phyloP scores from a whole-genome alignment of 805 yeast genomes.

The Sungouiella thailandica region DNA sequence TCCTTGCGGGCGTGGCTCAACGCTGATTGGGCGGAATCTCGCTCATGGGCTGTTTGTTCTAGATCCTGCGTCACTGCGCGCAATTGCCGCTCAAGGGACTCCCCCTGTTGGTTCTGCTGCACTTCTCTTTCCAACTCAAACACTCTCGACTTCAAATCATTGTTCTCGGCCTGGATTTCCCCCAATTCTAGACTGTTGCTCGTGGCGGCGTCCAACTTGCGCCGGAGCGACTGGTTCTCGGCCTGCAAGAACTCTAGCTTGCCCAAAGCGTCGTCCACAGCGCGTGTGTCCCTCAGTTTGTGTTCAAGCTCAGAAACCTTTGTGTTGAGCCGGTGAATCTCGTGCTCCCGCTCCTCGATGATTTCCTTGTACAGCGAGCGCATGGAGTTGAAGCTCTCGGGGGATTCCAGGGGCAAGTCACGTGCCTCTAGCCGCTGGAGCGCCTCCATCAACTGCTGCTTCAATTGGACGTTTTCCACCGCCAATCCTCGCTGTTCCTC shows the following conservation, averaged over 20 bases:
- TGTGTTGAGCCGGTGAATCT: constrained; percentile 6
- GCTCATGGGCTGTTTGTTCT: constrained; percentile 3
- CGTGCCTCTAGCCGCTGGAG: not conserved
- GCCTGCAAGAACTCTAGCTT: constrained; percentile 13
- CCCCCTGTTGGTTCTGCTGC: constrained; percentile 8
- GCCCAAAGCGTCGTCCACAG: constrained; percentile 9
- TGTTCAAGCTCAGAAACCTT: constrained; percentile 3
- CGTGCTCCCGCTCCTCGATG: constrained; percentile 10
- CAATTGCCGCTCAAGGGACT: constrained; percentile 2
- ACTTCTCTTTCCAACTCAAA: constrained; percentile 5
- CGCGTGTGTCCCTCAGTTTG: not conserved
- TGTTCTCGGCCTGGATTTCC: constrained; percentile 6
- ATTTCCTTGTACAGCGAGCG: constrained; percentile 4
- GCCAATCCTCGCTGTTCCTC: constrained; percentile 34
- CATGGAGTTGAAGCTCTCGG: constrained; percentile 1
- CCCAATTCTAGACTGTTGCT: not conserved
- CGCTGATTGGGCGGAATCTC: constrained; percentile 1
- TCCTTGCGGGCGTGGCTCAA: not conserved
- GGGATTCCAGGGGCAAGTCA: not conserved
- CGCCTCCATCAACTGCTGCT: constrained; percentile 10
- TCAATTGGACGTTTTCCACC: constrained; percentile 31
- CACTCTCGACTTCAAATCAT: constrained; percentile 10
- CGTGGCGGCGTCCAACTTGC: constrained; percentile 9
- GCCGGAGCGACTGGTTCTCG: constrained; percentile 18
- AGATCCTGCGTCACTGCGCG: constrained; percentile 1